A percentile compares a stretch with the other conserved stretches of the same genome.
phyloP scores from a whole-genome alignment of 345 rosid species.

The Salix arbutifolia region DNA sequence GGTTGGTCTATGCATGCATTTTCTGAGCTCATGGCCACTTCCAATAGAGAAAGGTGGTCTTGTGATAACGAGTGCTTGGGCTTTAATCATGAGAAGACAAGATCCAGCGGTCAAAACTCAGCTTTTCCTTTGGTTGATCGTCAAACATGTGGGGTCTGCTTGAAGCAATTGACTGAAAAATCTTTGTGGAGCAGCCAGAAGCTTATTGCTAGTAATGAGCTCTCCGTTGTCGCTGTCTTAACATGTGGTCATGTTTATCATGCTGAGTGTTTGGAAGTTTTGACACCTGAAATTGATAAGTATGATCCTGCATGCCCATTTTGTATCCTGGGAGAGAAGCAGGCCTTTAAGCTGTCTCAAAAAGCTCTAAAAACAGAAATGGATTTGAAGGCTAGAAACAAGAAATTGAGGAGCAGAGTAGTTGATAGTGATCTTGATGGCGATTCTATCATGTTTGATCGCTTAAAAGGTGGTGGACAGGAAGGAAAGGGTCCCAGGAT shows the following conservation, averaged over 20 bases:
- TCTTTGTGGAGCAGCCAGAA: constrained; percentile 77
- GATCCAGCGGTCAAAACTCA: constrained; percentile 39
- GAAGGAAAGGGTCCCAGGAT: constrained; percentile 54
- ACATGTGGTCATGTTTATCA: constrained; percentile 95
- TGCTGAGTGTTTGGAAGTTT: constrained; percentile 88
- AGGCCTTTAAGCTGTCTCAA: constrained; percentile 63
- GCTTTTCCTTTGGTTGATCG: constrained; percentile 43
- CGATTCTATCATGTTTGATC: constrained; percentile 45
- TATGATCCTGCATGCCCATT: constrained; percentile 91
- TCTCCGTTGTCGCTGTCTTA: constrained; percentile 67
- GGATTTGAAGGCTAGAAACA: constrained; percentile 62
- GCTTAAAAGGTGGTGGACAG: constrained; percentile 31
- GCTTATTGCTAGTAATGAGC: constrained; percentile 57
- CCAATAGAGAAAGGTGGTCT: constrained; percentile 56
- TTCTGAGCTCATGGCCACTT: constrained; percentile 71
- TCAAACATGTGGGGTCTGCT: constrained; percentile 87
- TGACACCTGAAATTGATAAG: constrained; percentile 73
- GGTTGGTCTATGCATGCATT: constrained; percentile 80
- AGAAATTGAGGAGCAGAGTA: constrained; percentile 62
- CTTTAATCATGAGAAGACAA: constrained; percentile 44
- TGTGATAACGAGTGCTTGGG: constrained; percentile 54
- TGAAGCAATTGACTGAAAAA: constrained; percentile 66
- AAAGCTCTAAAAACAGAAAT: constrained; percentile 72
- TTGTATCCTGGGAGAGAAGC: constrained; percentile 85
- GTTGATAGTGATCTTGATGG: constrained; percentile 57